Base-by-base conservation (phyloP, 495 filamentous ascomycete species). In the Recurvomyces mirabilis region DNA sequence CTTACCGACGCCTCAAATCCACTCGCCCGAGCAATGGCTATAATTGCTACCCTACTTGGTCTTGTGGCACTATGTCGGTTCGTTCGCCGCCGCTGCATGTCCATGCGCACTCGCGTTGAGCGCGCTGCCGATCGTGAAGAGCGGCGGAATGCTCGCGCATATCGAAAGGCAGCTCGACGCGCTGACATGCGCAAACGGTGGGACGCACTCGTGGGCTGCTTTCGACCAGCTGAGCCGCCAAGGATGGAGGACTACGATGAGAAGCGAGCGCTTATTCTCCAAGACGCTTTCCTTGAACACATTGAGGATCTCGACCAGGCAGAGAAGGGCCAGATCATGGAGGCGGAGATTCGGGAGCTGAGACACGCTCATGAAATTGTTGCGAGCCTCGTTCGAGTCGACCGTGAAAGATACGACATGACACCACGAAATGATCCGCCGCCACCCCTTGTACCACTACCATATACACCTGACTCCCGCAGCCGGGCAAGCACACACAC, bases 231-330 rank as follows among this genome's bases (percentile, higher is more conserved):
- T 4, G 12, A 25, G 26, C 43, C 47, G 30, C 49, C 43, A 17
- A 49, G 52, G 17, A 54, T 51, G 28, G 46, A 44, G 2, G 62
- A 67, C 49, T 65, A 65, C 45, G 65, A 67, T 32, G 64, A 67
- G 41, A 68, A 68, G 53, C 58, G 56, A 7, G 38, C 47, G 10
- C 52, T 66, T 19, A 61, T 68, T 38, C 41, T 56, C 18, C 65
- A 66, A 48, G 65, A 68, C 34, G 46, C 41, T 26, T 49, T 62
- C 38, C 51, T 66, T 10, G 64, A 65, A 41, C 45, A 49, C 23
- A 22, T 43, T 9, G 20, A 24, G 7, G 51, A 54, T 37, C 22
- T 46, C 5, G 50, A 53, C 12, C 38, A 48, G 6, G 51, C 51
- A 11, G 51, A 54, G 31, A 54, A 49, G 41, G 51, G 46, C 21